phyloP scores from a whole-genome alignment of 495 filamentous ascomycete genomes.

The Daldinia childiae region DNA sequence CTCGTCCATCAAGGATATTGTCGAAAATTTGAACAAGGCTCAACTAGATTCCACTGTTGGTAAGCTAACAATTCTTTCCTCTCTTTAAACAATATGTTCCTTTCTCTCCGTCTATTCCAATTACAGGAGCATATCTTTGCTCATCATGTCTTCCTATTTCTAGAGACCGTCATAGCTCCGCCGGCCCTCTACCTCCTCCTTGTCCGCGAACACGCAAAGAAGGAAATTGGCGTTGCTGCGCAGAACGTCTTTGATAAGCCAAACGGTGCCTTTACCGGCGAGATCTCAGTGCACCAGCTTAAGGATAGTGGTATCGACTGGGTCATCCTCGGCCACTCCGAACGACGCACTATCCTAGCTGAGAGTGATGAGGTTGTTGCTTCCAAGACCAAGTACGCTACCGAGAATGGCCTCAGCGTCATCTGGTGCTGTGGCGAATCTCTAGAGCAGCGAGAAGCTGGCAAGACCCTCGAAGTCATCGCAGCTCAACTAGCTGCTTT shows the following conservation, averaged over 20 bases:
- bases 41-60: conserved; percentile 73
- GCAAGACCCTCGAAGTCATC: conserved; percentile 90
- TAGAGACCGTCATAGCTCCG: conserved; percentile 94
- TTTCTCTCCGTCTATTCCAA: neutral
- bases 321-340: conserved; percentile 91
- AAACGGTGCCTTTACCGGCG: conserved; percentile 96
- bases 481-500: conserved; percentile 79
- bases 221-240: conserved; percentile 78
- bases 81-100: neutral
- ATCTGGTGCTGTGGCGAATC: conserved; percentile 97
- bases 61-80: conserved; percentile 47
- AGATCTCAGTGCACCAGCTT: conserved; percentile 91
- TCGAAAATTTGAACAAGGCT: conserved; percentile 84
- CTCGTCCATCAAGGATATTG: conserved; percentile 84
- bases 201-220: conserved; percentile 73
- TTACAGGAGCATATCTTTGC: neutral
- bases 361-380: conserved; percentile 90
- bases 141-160: conserved; percentile 5
- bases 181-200: conserved; percentile 90
- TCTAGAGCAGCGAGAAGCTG: conserved; percentile 87
- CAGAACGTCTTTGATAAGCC: conserved; percentile 98
- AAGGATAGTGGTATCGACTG: conserved; percentile 87
- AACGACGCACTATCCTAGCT: conserved; percentile 85
- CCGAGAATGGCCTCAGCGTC: conserved; percentile 86
- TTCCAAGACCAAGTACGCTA: conserved; percentile 88